Evolutionary conservation across 2,329 filamentous ascomycete species (phyloP).

Genomic region (Myriosclerotinia curreyana): DNA sequence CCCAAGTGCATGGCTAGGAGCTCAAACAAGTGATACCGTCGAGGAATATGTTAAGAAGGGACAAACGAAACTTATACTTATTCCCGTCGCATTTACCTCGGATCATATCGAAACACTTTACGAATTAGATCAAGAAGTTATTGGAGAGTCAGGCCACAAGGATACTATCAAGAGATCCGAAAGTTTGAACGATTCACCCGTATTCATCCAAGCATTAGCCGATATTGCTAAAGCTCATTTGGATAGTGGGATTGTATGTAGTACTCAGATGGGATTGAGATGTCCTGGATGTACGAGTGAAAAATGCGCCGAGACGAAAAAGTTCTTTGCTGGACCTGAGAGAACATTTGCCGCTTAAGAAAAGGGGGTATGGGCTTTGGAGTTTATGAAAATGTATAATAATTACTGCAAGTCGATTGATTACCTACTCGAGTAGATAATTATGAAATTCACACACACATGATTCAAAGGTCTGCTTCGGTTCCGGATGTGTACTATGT

Average conservation of each 20-base stretch:
- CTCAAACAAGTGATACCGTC: constrained; percentile 86
- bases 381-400: not conserved
- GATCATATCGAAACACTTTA: constrained; percentile 98
- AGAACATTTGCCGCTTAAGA: constrained; percentile 26
- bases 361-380: not conserved
- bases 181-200: constrained; percentile 83
- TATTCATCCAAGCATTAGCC: constrained; percentile 87
- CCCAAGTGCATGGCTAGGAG: constrained; percentile 90
- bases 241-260: constrained; percentile 63
- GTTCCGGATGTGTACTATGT: not conserved
- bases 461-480: not conserved
- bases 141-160: constrained; percentile 74
- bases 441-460: no score
- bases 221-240: constrained; percentile 83
- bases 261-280: constrained; percentile 80
- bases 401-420: no score
- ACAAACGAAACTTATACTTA: constrained; percentile 83
- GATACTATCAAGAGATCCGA: constrained; percentile 87
- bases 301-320: constrained; percentile 74
- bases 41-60: constrained; percentile 86
- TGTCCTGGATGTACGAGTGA: constrained; percentile 94
- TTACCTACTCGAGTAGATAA: no score
- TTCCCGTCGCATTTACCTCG: constrained; percentile 97
- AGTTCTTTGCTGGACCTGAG: constrained; percentile 51
- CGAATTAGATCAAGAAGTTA: constrained; percentile 92